These are phyloP conservation scores for Ganoderma meredithae DNA, from an alignment of 1,284 basidiomycete genomes.

Conservation along the genomic window DNA sequence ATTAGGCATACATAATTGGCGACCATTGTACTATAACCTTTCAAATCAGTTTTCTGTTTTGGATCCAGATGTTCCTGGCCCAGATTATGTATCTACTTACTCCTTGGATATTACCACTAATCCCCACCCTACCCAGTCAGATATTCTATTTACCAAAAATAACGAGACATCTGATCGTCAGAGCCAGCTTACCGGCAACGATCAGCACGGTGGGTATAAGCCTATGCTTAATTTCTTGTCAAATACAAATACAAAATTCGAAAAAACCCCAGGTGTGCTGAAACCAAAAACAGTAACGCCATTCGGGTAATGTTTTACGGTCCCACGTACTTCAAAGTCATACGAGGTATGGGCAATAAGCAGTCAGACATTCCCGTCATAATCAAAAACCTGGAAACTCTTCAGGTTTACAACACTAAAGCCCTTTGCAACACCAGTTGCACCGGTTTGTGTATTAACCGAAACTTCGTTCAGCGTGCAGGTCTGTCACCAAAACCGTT, in stretches of 20 bases:
- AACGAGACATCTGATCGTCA: too few species aligned
- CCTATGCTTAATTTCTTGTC: too few species aligned
- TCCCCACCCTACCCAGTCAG: too few species aligned
- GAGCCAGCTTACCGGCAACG: too few species aligned
- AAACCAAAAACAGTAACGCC: slow-evolving; percentile 5
- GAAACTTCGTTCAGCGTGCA: slow-evolving; percentile 27
- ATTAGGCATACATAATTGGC: background rate
- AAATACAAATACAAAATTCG: background rate
- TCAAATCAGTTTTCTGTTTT: background rate
- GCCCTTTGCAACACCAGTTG: slow-evolving; percentile 35
- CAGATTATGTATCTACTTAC: background rate
- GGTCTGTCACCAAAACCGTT: slow-evolving; percentile 23
- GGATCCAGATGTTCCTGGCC: background rate
- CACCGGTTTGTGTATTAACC: slow-evolving; percentile 35
- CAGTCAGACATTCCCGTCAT: too few species aligned
- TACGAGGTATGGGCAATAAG: too few species aligned
- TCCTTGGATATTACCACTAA: too few species aligned
- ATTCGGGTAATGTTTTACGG: slow-evolving; percentile 12
- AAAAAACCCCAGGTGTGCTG: slow-evolving; percentile 11
- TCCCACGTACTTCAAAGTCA: background rate
- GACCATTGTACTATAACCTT: background rate
- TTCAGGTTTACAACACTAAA: too few species aligned
- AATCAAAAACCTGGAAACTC: too few species aligned
- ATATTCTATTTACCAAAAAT: too few species aligned
- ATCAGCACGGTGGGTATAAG: too few species aligned